These are phyloP conservation scores for Lecanosticta acicola DNA, from an alignment of 2,329 filamentous ascomycete species.

Conservation along the genomic window DNA sequence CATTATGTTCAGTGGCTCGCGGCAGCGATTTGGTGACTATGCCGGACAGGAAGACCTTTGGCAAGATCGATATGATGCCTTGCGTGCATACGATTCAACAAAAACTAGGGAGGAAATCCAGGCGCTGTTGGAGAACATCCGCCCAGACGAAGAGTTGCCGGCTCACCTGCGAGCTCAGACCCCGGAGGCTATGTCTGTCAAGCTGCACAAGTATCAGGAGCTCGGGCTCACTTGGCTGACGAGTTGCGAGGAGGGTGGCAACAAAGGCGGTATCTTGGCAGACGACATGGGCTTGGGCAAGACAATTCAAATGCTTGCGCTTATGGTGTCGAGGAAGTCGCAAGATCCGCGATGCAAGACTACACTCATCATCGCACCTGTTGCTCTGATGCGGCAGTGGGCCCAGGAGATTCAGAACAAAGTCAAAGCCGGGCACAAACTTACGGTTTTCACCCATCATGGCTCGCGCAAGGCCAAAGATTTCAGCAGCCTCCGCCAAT, in stretches of 20 bases:
- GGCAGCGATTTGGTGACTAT: slow-evolving; percentile 19
- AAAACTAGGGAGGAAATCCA: slow-evolving; percentile 62
- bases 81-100: slow-evolving; percentile 39
- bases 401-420: slow-evolving; percentile 70
- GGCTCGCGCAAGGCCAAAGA: slow-evolving; percentile 51
- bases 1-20: slow-evolving; percentile 18
- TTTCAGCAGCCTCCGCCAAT: slow-evolving; percentile 57
- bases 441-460: slow-evolving; percentile 67
- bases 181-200: slow-evolving; percentile 61
- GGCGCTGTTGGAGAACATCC: slow-evolving; percentile 64
- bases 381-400: slow-evolving; percentile 79
- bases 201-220: slow-evolving; percentile 76
- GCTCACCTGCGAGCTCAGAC: slow-evolving; percentile 60
- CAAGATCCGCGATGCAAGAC: slow-evolving; percentile 57
- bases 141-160: slow-evolving; percentile 56
- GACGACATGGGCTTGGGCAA: slow-evolving; percentile 84
- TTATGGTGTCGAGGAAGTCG: slow-evolving; percentile 66
- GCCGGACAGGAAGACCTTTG: slow-evolving; percentile 25
- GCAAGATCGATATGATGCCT: slow-evolving; percentile 21
- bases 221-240: slow-evolving; percentile 72
- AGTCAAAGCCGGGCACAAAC: slow-evolving; percentile 48
- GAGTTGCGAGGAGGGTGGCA: slow-evolving; percentile 63
- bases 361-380: slow-evolving; percentile 75
- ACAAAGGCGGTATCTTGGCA: slow-evolving; percentile 70
- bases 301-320: slow-evolving; percentile 73